A percentile compares a stretch with the other conserved stretches of the same genome.
Evolutionary conservation across 106 monocot genomes (phyloP).

Genomic region (Alisma plantagoaquatica): DNA sequence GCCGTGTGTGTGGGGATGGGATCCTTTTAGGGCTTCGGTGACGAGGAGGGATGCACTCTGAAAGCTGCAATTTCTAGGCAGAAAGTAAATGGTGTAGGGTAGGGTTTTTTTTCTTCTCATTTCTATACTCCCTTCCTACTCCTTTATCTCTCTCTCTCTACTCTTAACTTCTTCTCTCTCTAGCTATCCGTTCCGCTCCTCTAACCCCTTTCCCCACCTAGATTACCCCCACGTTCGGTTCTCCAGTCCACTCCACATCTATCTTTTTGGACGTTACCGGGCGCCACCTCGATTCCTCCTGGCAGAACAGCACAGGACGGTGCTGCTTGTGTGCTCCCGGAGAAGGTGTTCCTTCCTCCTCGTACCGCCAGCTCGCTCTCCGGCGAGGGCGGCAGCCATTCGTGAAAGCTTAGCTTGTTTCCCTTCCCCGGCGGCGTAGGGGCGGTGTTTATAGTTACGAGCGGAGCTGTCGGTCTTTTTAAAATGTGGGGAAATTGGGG

Average conservation of each 20-base stretch:
- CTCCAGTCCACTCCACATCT: not conserved
- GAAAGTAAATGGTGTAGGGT: no score
- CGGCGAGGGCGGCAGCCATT: no score
- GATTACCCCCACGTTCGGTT: not conserved
- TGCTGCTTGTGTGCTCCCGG: not conserved
- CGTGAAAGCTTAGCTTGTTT: no score
- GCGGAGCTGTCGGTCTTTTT: no score
- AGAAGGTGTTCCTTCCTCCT: not conserved
- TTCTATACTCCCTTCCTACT: no score
- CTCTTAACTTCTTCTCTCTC: not conserved
- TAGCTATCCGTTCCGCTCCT: not conserved
- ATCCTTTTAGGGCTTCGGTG: no score
- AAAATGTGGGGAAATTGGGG: no score
- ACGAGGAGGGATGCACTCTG: no score
- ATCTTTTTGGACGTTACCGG: not conserved
- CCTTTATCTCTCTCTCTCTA: not conserved
- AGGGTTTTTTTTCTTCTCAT: not conserved
- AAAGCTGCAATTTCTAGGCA: no score
- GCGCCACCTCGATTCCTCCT: not conserved
- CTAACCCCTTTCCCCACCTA: not conserved
- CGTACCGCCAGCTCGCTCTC: not conserved
- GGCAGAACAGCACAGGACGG: not conserved
- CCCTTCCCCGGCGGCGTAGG: no score
- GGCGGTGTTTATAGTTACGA: no score
- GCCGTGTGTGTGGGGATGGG: no score